A percentile compares a stretch with the other conserved stretches of the same genome.
phyloP scores from a whole-genome alignment of 305 asterid species.

The Fraxinus nigra region DNA sequence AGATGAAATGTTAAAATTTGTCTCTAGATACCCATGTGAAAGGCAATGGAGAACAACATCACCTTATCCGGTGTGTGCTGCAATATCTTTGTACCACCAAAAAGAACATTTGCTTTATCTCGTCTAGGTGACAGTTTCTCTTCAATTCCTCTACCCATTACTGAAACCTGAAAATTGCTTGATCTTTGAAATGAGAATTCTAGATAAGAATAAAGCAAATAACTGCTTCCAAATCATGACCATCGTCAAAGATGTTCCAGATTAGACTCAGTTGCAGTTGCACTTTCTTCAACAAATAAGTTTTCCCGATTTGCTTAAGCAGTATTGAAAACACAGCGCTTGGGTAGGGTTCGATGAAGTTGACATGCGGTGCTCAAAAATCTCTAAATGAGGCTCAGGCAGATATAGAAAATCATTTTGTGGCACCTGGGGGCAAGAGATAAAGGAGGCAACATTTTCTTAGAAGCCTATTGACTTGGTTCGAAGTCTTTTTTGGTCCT shows the following conservation, averaged over 20 bases:
- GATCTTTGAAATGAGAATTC: conserved; percentile 22
- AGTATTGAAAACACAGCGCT: background rate
- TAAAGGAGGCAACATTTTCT: background rate
- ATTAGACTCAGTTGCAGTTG: conserved; percentile 3
- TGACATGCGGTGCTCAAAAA: background rate
- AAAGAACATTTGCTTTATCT: conserved; percentile 90
- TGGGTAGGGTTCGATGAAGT: background rate
- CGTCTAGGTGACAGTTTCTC: conserved; percentile 77
- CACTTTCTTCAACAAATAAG: background rate
- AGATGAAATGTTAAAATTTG: background rate
- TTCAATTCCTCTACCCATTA: conserved; percentile 65
- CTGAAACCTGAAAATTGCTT: conserved; percentile 63
- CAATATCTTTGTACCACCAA: conserved; percentile 94
- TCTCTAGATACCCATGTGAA: conserved; percentile 2
- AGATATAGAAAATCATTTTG: background rate
- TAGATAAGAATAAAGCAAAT: conserved; percentile 12
- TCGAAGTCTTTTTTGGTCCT: background rate
- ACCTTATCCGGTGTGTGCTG: conserved; percentile 98
- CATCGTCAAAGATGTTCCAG: conserved; percentile 1
- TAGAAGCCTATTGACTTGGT: background rate
- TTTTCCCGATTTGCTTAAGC: conserved; percentile 5
- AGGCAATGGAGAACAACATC: background rate
- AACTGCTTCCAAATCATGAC: conserved; percentile 13
- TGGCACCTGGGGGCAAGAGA: background rate
- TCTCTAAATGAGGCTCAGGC: background rate